phyloP scores from a whole-genome alignment of 345 rosid genomes.

The Pistacia integerrima region DNA sequence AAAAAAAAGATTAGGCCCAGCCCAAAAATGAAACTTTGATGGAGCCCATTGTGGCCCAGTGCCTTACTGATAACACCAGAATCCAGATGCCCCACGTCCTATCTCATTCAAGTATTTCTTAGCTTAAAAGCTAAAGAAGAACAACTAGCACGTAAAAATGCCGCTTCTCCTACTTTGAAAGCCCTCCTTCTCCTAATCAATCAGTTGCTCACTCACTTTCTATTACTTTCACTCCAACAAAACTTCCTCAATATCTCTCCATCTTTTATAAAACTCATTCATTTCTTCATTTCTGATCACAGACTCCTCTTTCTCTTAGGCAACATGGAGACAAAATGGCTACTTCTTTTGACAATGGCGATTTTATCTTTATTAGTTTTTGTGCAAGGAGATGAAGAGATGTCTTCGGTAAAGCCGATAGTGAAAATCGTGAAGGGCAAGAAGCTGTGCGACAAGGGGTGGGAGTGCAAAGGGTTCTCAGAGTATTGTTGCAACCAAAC shows the following conservation, averaged over 20 bases:
- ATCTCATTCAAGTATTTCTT: conserved; percentile 22
- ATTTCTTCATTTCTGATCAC: background rate
- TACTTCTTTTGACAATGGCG: conserved; percentile 23
- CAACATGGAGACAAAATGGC: conserved; percentile 43
- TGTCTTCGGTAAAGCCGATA: conserved; percentile 45
- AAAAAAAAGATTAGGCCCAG: background rate
- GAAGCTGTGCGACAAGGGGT: conserved; percentile 66
- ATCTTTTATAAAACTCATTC: conserved; percentile 12
- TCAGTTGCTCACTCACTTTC: conserved; percentile 43
- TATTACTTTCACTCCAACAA: conserved; percentile 37
- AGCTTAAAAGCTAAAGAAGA: conserved; percentile 63
- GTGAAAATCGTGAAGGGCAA: conserved; percentile 70
- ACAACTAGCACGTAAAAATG: conserved; percentile 41
- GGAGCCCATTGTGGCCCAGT: background rate
- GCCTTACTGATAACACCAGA: no score
- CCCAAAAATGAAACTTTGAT: background rate
- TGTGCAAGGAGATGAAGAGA: conserved; percentile 29
- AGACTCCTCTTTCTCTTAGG: background rate
- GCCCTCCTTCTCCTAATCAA: conserved; percentile 42
- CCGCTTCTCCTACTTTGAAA: conserved; percentile 47
- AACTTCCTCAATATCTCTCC: conserved; percentile 13
- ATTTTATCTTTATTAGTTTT: conserved; percentile 14
- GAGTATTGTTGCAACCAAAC: conserved; percentile 69
- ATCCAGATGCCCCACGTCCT: background rate
- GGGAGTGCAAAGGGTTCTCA: conserved; percentile 79